Evolutionary conservation across 148 eudicot species (phyloP), one percentile per base, ranked within the genome.

Genomic region (Rhododendron kiyosumense): DNA sequence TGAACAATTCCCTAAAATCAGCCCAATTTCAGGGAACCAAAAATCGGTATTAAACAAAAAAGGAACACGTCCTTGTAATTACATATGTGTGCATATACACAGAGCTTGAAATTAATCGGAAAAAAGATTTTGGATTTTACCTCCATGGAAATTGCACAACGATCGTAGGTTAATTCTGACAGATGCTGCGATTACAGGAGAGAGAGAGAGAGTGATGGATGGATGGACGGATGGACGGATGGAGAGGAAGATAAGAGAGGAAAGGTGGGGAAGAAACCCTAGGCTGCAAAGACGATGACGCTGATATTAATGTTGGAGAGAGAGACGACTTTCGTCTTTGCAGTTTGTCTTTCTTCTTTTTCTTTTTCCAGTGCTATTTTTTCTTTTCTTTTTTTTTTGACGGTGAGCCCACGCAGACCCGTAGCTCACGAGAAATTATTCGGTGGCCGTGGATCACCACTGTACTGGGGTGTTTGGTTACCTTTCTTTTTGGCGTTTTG

Each of bases 241-340:
- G 51, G 73, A 5, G 81, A 38, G 26, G 24, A 11, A 7, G 7
- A 49, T 20, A 22, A 34, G 61, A 36, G 69, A 18, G 63, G 86
- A 46, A 71, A 71, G 73, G 78, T 24, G 20, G 20, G 43, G 36
- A 74, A 22, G 43, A 74, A 84, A 22, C 85, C 85, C 85, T 84
- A 84, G 57, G 45, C 18, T 83, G 85, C 26, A 46, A 85, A 54
- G 82, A 87, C 85, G 88, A 88, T 74, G 87, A 46, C 46, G 87
- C 80, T 84, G 88, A 89, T 84, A 30, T 79, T 28, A 71, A 26
- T 67, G 74, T 24, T 24, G 74, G 65, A 49, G 65, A 71, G 17
- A 63, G 89, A 63, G 88, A 86, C 46, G 89, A 86, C 85, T 84
- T 69, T 79, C 88, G 81, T 83, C 86, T 89, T 85, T 57, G 45